phyloP scores from a whole-genome alignment of 306 rosid genomes.

The Quercus parvula region DNA sequence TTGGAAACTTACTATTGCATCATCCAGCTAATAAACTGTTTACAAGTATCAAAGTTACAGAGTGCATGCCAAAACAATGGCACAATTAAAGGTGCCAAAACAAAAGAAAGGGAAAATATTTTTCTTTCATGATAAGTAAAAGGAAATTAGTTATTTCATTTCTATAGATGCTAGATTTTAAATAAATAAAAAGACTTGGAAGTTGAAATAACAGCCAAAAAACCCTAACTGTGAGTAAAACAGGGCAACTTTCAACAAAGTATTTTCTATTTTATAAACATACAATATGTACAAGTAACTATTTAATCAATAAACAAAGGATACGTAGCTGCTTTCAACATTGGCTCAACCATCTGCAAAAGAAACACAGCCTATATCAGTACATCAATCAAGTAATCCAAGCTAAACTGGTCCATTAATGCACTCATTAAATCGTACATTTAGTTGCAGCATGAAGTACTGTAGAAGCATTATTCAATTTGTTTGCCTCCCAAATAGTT shows the following conservation, averaged over 20 bases:
- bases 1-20: not conserved
- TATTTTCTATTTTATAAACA: not conserved
- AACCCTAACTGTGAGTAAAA: not conserved
- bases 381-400: not conserved
- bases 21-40: not conserved
- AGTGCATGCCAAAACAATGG: not conserved
- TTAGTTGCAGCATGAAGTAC: not conserved
- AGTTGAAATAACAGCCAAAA: not conserved
- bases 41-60: not conserved
- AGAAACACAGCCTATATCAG: conserved; percentile 6
- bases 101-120: not conserved
- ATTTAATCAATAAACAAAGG: conserved; percentile 35
- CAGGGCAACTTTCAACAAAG: not conserved
- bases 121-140: not conserved
- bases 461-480: not conserved
- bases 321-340: conserved; percentile 86
- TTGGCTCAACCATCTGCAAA: conserved; percentile 90
- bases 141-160: not conserved
- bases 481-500: not conserved
- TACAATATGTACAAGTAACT: not conserved
- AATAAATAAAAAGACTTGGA: not conserved
- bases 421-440: not conserved
- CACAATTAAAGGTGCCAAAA: not conserved
- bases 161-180: not conserved
- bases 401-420: not conserved